Percentiles rank a stretch among this genome's conserved stretches.
phyloP scores from a whole-genome alignment of 2,329 filamentous ascomycete genomes.

The Pyrenochaeta sp. region DNA sequence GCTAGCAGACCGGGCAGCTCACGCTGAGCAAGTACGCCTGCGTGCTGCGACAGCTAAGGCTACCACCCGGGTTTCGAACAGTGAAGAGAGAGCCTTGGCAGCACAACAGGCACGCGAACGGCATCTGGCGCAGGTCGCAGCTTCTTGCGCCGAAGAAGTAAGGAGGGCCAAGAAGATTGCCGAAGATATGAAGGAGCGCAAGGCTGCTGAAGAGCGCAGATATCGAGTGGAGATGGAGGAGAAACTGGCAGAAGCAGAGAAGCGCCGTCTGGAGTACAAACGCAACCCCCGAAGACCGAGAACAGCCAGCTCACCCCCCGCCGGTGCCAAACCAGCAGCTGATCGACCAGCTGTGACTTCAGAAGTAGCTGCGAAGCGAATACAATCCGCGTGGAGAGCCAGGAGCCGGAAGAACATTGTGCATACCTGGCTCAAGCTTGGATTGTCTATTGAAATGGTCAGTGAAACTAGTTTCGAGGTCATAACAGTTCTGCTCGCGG shows the following conservation, averaged over 20 bases:
- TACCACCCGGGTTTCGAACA: constrained; percentile 69
- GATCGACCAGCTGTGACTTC: constrained; percentile 57
- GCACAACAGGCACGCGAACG: constrained; percentile 81
- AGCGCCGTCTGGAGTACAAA: constrained; percentile 66
- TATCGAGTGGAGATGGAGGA: constrained; percentile 80
- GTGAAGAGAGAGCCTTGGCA: constrained; percentile 79
- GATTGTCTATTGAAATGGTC: constrained; percentile 75
- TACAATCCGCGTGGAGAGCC: constrained; percentile 76
- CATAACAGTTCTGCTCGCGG: constrained; percentile 73
- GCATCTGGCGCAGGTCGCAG: constrained; percentile 82
- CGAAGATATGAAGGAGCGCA: constrained; percentile 81
- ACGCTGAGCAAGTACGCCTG: constrained; percentile 83
- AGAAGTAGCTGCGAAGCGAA: constrained; percentile 69
- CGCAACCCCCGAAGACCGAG: constrained; percentile 65
- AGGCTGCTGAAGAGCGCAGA: constrained; percentile 75
- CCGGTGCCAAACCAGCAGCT: constrained; percentile 45
- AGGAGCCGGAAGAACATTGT: constrained; percentile 66
- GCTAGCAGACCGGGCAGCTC: constrained; percentile 79
- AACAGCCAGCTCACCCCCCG: constrained; percentile 63
- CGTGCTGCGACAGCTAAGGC: constrained; percentile 79
- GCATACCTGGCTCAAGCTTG: constrained; percentile 71
- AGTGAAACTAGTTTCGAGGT: constrained; percentile 76
- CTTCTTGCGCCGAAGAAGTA: constrained; percentile 83
- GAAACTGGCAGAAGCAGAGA: constrained; percentile 79
- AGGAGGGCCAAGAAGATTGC: constrained; percentile 84